Evolutionary conservation across 1,139 yeast species (phyloP).

Genomic region (Geotrichum histeridarum): DNA sequence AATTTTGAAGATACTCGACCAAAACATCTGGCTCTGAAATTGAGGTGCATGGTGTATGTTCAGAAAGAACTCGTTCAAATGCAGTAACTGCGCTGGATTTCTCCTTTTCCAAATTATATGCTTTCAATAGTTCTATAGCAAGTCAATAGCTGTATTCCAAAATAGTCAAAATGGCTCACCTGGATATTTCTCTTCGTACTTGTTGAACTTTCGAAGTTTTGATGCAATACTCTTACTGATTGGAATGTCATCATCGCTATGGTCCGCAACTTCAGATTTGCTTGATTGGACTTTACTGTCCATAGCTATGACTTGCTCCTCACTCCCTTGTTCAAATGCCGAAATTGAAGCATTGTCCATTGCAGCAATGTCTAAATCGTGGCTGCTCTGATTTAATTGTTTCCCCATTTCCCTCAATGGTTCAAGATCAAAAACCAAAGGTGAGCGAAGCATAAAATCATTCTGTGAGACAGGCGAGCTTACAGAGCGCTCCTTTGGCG

Average conservation of each 20-base stretch:
- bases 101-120: conserved; percentile 74
- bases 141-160: not conserved
- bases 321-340: too few species aligned
- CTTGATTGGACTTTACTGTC: too few species aligned
- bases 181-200: conserved; percentile 89
- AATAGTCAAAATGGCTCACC: not conserved
- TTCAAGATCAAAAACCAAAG: too few species aligned
- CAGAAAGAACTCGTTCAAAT: conserved; percentile 69
- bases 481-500: too few species aligned
- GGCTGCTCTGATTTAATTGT: too few species aligned
- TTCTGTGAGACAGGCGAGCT: too few species aligned
- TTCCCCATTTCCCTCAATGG: too few species aligned
- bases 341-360: too few species aligned
- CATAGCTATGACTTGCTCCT: too few species aligned
- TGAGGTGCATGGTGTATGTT: conserved; percentile 73
- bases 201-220: conserved; percentile 69
- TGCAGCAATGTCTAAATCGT: too few species aligned
- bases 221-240: conserved; percentile 35
- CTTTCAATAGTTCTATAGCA: conserved; percentile 51
- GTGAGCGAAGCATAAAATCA: too few species aligned
- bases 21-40: conserved; percentile 66
- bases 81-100: conserved; percentile 55
- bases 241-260: not conserved
- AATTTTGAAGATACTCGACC: conserved; percentile 62
- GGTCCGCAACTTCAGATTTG: too few species aligned